phyloP scores from a whole-genome alignment of 129 eudicot genomes.

The Heracleum sosnowskyi region DNA sequence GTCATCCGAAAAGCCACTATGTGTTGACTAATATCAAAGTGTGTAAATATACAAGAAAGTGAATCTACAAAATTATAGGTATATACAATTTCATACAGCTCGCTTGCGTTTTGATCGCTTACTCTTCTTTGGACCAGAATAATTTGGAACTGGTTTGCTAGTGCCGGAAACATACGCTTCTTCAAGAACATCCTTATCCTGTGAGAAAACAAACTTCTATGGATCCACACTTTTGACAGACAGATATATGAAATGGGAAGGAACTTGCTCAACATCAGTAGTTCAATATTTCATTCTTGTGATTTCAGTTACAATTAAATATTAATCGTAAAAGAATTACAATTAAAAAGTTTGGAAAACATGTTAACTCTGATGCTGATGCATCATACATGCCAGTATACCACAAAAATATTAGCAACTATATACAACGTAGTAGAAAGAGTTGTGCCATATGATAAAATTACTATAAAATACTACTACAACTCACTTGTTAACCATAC shows the following conservation, averaged over 20 bases:
- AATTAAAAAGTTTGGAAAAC: neutral
- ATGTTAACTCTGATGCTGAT: neutral
- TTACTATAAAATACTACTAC: neutral
- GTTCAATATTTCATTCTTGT: neutral
- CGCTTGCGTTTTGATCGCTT: slow-evolving; percentile 95
- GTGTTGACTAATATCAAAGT: slow-evolving; percentile 33
- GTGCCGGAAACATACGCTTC: slow-evolving; percentile 65
- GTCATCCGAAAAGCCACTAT: slow-evolving; percentile 36
- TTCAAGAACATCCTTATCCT: slow-evolving; percentile 54
- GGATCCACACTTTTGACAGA: slow-evolving; percentile 11
- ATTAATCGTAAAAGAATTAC: neutral
- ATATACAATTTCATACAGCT: slow-evolving; percentile 56
- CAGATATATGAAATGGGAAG: slow-evolving; percentile 3
- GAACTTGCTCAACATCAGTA: neutral
- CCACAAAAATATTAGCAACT: neutral
- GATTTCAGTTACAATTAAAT: neutral
- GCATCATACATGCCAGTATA: neutral
- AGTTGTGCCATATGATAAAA: neutral
- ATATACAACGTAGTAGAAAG: neutral
- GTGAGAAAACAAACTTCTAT: slow-evolving; percentile 15
- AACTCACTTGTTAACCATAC: neutral
- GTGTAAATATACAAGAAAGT: slow-evolving; percentile 34
- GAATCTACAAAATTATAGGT: slow-evolving; percentile 30
- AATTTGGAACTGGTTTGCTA: slow-evolving; percentile 52
- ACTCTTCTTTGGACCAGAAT: slow-evolving; percentile 71